These are phyloP conservation scores for Adenanthera pavonina DNA, from an alignment of 306 rosid species.

Conservation along the genomic window DNA sequence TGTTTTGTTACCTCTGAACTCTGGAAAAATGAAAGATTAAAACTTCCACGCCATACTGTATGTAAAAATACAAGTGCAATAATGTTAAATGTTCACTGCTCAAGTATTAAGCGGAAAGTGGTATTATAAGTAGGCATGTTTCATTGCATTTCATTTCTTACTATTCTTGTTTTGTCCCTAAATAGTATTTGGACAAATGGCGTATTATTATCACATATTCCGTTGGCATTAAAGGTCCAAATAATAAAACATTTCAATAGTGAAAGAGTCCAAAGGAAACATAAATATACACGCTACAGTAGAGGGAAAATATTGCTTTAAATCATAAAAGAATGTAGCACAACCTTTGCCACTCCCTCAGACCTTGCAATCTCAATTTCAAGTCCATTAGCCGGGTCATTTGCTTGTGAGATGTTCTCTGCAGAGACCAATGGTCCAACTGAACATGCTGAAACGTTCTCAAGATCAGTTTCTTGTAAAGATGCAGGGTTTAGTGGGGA, in stretches of 20 bases:
- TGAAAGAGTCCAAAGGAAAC: neutral
- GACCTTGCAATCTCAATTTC: conserved; percentile 11
- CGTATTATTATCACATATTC: neutral
- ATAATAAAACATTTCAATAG: neutral
- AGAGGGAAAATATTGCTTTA: neutral
- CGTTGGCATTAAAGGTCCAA: neutral
- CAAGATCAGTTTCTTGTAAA: conserved; percentile 19
- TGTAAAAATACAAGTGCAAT: neutral
- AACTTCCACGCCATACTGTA: neutral
- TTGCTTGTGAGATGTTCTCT: conserved; percentile 1
- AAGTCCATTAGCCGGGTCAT: neutral
- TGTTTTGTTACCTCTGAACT: conserved; percentile 25
- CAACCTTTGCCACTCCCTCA: conserved; percentile 29
- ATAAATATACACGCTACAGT: neutral
- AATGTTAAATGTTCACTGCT: neutral
- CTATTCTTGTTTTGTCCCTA: neutral
- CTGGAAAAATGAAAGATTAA: neutral
- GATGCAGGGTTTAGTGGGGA: neutral
- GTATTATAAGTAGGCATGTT: neutral
- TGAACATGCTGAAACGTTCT: conserved; percentile 11
- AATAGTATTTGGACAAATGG: neutral
- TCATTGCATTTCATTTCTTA: neutral
- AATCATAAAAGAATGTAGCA: neutral
- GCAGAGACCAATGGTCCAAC: conserved; percentile 1
- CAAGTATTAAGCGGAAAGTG: neutral